Base-by-base conservation (phyloP, 164 flowering plant species). In the Chloranthus sessilifolius region DNA sequence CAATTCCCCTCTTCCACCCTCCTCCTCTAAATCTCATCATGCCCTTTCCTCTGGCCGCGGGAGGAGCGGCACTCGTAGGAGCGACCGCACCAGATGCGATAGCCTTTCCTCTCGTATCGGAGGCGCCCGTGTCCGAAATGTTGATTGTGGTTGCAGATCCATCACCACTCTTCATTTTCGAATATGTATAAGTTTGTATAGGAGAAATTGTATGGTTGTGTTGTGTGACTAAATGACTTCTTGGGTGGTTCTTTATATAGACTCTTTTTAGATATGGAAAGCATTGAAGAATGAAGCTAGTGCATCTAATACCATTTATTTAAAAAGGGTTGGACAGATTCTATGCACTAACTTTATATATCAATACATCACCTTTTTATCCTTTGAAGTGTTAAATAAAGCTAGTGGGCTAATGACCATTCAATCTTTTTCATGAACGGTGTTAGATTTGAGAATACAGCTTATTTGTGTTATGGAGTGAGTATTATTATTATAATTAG, bases 1-100 rank as follows among this genome's bases (percentile, higher is more conserved):
- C 72, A 4, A 73, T 7, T 3, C 97, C 92, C 43, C 61, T 77
- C 64, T 64, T 78, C 65, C 56, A 47, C 12, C 81, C 77, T 14
- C 66, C 70, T 47, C 39, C 60, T 17, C 26, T 27, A 43, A 37
- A 44, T 36, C 21, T 40, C 7, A 38, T 20, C 20, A n/a, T n/a
- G n/a, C n/a, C n/a, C 21, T 41, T 41, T 7, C n/a, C 17, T 23
- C 9, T 53, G 4, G 16, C 23, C 11, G 54, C 20, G 12, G 22
- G 5, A 23, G 30, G 14, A 4, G 22, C 21, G 10, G 69, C 57
- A 26, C 58, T 59, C 20, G 66, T 39, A 19, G 58, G 26, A 7
- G 67, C 54, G 15, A 43, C 28, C 2, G 43, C 17, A 3, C 65
- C 19, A 23, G 50, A 47, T 9, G 27, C 57, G 2, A 67, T 56